phyloP scores from a whole-genome alignment of 768 basidiomycete genomes.

The Atractiella rhizophila region DNA sequence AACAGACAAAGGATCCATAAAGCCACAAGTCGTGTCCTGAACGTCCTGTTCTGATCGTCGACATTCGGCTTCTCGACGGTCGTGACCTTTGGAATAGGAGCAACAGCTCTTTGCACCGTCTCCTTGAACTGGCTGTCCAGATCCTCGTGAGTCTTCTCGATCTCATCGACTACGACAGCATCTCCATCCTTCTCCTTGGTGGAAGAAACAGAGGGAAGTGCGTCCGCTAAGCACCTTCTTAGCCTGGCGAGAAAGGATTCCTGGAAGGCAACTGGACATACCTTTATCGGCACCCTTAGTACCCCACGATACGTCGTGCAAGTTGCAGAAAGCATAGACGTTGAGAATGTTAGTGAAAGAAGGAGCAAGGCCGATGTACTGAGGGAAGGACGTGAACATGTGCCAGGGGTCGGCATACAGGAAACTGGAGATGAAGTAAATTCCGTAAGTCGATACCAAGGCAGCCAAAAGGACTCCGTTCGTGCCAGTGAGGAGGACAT shows the following conservation, averaged over 20 bases:
- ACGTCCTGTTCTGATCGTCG: constrained; percentile 76
- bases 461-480: constrained; percentile 63
- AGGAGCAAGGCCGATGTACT: constrained; percentile 66
- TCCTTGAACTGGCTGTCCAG: not conserved
- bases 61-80: constrained; percentile 44
- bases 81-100: not conserved
- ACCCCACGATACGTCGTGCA: constrained; percentile 74
- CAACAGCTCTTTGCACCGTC: not conserved
- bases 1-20: constrained; percentile 9
- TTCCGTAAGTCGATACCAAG: constrained; percentile 64
- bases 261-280: too few relatives aligned
- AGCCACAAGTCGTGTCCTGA: constrained; percentile 39
- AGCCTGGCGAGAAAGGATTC: too few relatives aligned
- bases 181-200: constrained; percentile 51
- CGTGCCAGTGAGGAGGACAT: constrained; percentile 43
- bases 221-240: too few relatives aligned
- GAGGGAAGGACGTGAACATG: constrained; percentile 79
- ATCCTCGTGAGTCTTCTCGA: constrained; percentile 39
- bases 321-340: constrained; percentile 75
- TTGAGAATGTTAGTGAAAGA: constrained; percentile 62
- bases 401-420: constrained; percentile 67
- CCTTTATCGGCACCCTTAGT: constrained; percentile 85
- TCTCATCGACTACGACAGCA: constrained; percentile 60
- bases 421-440: constrained; percentile 16
- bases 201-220: constrained; percentile 65